Base-by-base conservation (phyloP, 306 rosid genomes). In the Aeschynomene evenia region DNA sequence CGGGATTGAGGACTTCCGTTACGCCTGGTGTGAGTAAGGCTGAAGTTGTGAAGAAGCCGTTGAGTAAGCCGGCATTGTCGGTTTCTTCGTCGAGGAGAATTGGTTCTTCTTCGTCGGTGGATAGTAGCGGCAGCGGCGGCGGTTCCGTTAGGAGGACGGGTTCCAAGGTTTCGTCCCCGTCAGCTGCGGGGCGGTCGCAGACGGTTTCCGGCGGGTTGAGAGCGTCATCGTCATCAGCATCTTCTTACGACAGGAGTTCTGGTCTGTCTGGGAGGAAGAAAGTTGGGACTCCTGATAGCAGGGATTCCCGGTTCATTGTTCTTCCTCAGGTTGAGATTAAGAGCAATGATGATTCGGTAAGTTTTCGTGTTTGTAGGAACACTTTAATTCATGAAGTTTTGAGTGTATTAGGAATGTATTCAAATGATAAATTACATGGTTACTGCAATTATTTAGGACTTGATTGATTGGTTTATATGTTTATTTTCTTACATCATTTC, bases 241-340 rank as follows among this genome's bases (percentile, higher is more conserved):
- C 10, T 5, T 45, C 51, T 7, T 60, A 68, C 29, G 96, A 84
- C 57, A 86, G 87, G 71, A 77, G 81, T 79, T 80, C 95, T 65
- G 67, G 76, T 75, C 67, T 83, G 50, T 80, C 94, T 54, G 89
- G 96, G 53, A 85, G 90, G 75, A 87, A 82, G 82, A 88, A 84
- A 63, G 79, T 56, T 2, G 77, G 60, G 4, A 91, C 88, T 58
- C 88, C 88, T 72, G 89, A 89, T 40, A 84, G 88, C 75, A 79
- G 95, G 51, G 89, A 89, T 71, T 89, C 99, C 4, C 78, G 81
- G 52, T 86, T 91, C 39, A 53, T 85, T 79, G 85, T 77, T 77
- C 99, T 95, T 80, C 99, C 97, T 11, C 92, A 89, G 74, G 87
- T 95, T 83, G 99, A 95, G 70, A 71, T 85, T 61, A 95, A 95